phyloP scores from a whole-genome alignment of 257 asterid species.

The Cordia subcordata region DNA sequence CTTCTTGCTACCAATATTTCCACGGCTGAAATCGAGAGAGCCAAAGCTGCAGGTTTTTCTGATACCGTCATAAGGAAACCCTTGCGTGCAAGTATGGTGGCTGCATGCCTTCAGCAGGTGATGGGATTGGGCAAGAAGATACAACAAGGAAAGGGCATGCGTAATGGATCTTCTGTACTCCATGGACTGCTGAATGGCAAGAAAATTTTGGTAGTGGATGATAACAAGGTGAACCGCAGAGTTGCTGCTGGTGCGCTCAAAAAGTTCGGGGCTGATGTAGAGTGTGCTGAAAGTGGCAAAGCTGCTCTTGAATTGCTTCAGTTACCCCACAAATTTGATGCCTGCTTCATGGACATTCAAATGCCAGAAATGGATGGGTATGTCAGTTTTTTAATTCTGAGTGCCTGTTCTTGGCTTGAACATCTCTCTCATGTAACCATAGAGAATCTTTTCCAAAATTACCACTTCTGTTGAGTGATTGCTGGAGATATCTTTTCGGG shows the following conservation, averaged over 20 bases:
- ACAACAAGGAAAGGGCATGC: slow-evolving; percentile 32
- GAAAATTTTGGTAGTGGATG: slow-evolving; percentile 88
- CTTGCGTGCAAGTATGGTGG: slow-evolving; percentile 79
- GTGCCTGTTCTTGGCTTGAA: not conserved
- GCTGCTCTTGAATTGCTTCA: slow-evolving; percentile 73
- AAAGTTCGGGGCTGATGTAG: slow-evolving; percentile 78
- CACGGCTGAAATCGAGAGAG: slow-evolving; percentile 47
- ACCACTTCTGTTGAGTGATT: too few species aligned
- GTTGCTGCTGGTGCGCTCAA: slow-evolving; percentile 94
- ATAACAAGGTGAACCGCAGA: slow-evolving; percentile 72
- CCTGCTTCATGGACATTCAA: slow-evolving; percentile 98
- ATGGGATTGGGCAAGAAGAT: slow-evolving; percentile 49
- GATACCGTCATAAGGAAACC: slow-evolving; percentile 88
- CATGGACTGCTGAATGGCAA: slow-evolving; percentile 64
- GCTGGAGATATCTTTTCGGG: too few species aligned
- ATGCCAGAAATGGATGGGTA: slow-evolving; percentile 99
- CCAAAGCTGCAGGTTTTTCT: slow-evolving; percentile 70
- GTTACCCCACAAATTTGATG: slow-evolving; percentile 74
- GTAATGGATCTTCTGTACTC: slow-evolving; percentile 31
- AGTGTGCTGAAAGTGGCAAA: slow-evolving; percentile 79
- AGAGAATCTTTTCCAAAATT: too few species aligned
- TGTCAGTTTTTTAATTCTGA: slow-evolving; percentile 7
- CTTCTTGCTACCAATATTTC: slow-evolving; percentile 78
- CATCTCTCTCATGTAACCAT: not conserved
- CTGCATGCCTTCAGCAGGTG: slow-evolving; percentile 78